Percentiles rank a stretch among this genome's conserved stretches.
These are phyloP conservation scores for Melampsora americana DNA, from an alignment of 1,284 basidiomycete genomes.

Conservation along the genomic window DNA sequence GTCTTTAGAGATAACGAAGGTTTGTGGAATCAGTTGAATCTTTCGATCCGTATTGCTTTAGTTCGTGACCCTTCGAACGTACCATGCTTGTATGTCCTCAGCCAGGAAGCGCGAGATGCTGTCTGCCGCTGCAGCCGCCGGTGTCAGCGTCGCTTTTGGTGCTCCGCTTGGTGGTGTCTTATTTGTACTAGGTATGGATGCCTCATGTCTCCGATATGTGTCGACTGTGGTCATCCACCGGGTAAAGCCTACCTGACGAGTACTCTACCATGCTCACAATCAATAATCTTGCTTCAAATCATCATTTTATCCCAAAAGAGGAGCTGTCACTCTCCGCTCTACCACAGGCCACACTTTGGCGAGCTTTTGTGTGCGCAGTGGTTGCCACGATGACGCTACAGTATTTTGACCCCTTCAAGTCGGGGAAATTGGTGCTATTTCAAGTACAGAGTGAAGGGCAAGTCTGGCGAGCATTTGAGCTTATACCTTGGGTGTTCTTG, in stretches of 20 bases:
- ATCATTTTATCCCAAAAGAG: constrained; percentile 11
- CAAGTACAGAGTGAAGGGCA: constrained; percentile 53
- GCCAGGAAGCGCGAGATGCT: constrained; percentile 67
- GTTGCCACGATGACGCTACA: constrained; percentile 68
- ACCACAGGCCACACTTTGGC: constrained; percentile 70
- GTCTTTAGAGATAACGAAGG: constrained; percentile 43
- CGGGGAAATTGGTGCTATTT: constrained; percentile 69
- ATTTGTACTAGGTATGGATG: constrained; percentile 37
- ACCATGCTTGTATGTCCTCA: constrained; percentile 49
- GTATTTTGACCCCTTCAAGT: constrained; percentile 70
- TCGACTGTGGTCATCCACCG: too few relatives aligned
- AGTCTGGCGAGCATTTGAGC: constrained; percentile 66
- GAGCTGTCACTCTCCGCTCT: constrained; percentile 60
- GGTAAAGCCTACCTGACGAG: too few relatives aligned
- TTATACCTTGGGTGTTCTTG: constrained; percentile 57
- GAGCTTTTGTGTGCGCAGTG: constrained; percentile 69
- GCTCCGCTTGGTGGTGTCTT: constrained; percentile 64
- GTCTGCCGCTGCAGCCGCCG: constrained; percentile 68
- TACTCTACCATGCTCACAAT: too few relatives aligned
- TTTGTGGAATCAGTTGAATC: not conserved
- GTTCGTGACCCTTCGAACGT: not conserved
- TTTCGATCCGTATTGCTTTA: not conserved
- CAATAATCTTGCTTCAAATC: too few relatives aligned
- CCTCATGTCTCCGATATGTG: not conserved
- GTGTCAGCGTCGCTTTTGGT: constrained; percentile 71